Conservation (phyloP, 192 early-diverging fungal genomes). For the Coemansia sp. region DNA sequence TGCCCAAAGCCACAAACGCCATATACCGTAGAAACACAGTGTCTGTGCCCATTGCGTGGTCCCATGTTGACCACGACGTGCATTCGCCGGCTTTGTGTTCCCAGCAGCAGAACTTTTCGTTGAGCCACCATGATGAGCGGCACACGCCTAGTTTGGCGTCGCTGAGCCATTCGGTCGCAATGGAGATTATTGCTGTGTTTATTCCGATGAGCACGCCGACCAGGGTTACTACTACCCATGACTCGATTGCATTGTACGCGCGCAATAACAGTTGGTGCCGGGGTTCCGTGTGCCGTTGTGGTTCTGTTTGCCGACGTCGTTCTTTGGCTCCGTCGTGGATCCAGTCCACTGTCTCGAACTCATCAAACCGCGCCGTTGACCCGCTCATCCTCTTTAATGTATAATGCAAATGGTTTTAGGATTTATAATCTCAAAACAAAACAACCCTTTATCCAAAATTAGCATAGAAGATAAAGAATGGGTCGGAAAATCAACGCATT, state of each 20-base stretch:
- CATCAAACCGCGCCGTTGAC: constrained; percentile 45
- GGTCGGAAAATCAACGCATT: no score
- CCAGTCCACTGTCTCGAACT: constrained; percentile 70
- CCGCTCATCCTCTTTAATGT: neutral
- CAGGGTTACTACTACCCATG: constrained; percentile 80
- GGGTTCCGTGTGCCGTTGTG: neutral
- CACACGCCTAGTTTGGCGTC: constrained; percentile 88
- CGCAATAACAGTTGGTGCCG: constrained; percentile 15
- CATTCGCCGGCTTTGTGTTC: constrained; percentile 57
- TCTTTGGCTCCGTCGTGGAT: constrained; percentile 58
- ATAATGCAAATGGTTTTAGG: neutral
- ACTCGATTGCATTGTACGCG: constrained; percentile 69
- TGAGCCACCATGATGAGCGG: constrained; percentile 79
- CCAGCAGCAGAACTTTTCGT: constrained; percentile 93
- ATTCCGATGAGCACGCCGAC: constrained; percentile 80
- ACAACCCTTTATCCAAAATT: no score
- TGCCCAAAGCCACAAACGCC: constrained; percentile 72
- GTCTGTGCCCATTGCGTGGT: constrained; percentile 52
- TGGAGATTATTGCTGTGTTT: constrained; percentile 84
- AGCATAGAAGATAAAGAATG: no score
- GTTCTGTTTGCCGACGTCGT: constrained; percentile 26
- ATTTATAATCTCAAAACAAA: no score
- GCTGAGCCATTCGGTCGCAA: constrained; percentile 86
- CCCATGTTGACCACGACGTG: constrained; percentile 72
- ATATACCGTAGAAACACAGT: constrained; percentile 70